Evolutionary conservation across 2,329 filamentous ascomycete species (phyloP).

Genomic region (Bipolaris oryzae): DNA sequence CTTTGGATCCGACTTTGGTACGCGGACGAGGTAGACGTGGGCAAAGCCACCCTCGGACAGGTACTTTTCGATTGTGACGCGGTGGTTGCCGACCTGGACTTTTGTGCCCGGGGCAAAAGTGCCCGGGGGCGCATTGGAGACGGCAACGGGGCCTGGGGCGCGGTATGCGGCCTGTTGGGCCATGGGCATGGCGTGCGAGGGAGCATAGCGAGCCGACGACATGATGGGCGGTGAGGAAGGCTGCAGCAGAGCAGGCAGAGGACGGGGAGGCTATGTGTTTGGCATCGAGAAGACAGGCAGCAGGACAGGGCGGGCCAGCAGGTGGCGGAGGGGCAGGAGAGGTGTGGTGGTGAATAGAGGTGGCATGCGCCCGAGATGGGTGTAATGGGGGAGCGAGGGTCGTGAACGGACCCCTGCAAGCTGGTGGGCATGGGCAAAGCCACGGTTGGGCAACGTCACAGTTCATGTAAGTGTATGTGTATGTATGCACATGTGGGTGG

Average conservation of each 20-base stretch:
- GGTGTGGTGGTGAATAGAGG: slow-evolving; percentile 19
- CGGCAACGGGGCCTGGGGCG: slow-evolving; percentile 36
- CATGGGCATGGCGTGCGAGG: slow-evolving; percentile 41
- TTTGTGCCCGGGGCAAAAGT: slow-evolving; percentile 94
- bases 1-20: slow-evolving; percentile 73
- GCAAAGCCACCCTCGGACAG: slow-evolving; percentile 98
- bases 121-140: slow-evolving; percentile 60
- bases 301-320: slow-evolving; percentile 10
- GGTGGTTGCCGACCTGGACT: slow-evolving; percentile 91
- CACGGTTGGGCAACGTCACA: slow-evolving; percentile 34
- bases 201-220: slow-evolving; percentile 49
- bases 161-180: slow-evolving; percentile 47
- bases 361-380: slow-evolving; percentile 18
- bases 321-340: slow-evolving; percentile 16
- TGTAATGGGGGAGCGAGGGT: slow-evolving; percentile 12
- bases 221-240: slow-evolving; percentile 44
- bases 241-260: slow-evolving; percentile 45
- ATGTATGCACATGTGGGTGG: no score
- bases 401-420: slow-evolving; percentile 16
- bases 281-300: slow-evolving; percentile 35
- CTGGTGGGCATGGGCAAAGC: slow-evolving; percentile 27
- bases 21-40: slow-evolving; percentile 94
- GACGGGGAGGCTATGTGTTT: slow-evolving; percentile 35
- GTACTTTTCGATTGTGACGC: slow-evolving; percentile 94
- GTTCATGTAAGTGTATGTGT: not conserved